A percentile compares a stretch with the other conserved stretches of the same genome.
These are phyloP conservation scores for Epichloe gansuensis DNA, from an alignment of 2,329 filamentous ascomycete genomes.

Conservation along the genomic window DNA sequence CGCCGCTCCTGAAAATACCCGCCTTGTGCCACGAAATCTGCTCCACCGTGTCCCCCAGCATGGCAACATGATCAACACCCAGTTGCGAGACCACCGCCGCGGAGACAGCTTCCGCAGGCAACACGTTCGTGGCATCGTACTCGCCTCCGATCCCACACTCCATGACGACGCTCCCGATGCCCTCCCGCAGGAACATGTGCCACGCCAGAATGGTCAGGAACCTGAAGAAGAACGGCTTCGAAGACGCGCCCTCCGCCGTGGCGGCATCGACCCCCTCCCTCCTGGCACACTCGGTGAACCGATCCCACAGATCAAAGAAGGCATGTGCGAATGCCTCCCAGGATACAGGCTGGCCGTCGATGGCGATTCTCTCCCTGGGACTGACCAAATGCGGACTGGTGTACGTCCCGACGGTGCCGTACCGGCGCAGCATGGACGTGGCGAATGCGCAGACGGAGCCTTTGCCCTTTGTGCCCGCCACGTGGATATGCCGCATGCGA, in stretches of 20 bases:
- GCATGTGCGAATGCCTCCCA: constrained; percentile 58
- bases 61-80: constrained; percentile 71
- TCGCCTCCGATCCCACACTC: constrained; percentile 94
- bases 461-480: constrained; percentile 91
- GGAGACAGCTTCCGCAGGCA: constrained; percentile 49
- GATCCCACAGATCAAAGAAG: constrained; percentile 77
- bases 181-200: constrained; percentile 66
- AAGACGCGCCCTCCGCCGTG: constrained; percentile 38
- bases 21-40: constrained; percentile 87
- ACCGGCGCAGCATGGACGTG: constrained; percentile 56
- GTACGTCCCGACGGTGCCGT: constrained; percentile 54
- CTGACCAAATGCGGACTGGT: constrained; percentile 78
- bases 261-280: constrained; percentile 22
- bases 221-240: constrained; percentile 85
- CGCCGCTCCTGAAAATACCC: constrained; percentile 64
- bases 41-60: constrained; percentile 67
- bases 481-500: constrained; percentile 51
- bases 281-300: constrained; percentile 28
- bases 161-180: constrained; percentile 65
- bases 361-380: constrained; percentile 72
- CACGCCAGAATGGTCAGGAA: constrained; percentile 82
- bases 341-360: constrained; percentile 59
- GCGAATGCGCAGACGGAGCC: constrained; percentile 78
- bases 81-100: constrained; percentile 66
- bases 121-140: constrained; percentile 82